These are phyloP conservation scores for Drechslerella dactyloides DNA, from an alignment of 2,329 filamentous ascomycete species.

Conservation along the genomic window DNA sequence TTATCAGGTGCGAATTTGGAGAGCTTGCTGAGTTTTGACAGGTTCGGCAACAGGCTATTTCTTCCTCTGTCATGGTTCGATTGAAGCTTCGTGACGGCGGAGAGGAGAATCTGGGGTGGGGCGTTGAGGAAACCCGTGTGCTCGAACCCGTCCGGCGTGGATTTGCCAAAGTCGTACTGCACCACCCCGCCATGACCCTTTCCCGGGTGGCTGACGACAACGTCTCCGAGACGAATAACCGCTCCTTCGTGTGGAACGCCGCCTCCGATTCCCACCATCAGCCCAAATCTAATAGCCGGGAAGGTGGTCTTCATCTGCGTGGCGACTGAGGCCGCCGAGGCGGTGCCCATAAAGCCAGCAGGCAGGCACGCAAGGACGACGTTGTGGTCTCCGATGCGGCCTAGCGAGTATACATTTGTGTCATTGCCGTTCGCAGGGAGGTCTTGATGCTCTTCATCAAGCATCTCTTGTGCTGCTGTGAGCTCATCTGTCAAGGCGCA, in stretches of 20 bases:
- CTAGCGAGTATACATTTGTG: constrained; percentile 23
- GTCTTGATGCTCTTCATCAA: neutral
- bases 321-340: constrained; percentile 16
- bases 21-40: no score
- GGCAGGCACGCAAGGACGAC: constrained; percentile 24
- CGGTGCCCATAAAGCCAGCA: constrained; percentile 16
- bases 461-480: no score
- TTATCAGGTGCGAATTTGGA: no score
- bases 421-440: neutral
- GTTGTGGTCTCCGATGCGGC: constrained; percentile 26
- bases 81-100: neutral
- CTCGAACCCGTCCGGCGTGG: constrained; percentile 12
- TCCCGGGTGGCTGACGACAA: constrained; percentile 41
- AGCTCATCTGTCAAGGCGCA: no score
- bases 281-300: constrained; percentile 24
- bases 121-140: constrained; percentile 32
- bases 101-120: constrained; percentile 11
- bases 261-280: constrained; percentile 56
- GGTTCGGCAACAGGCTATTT: no score
- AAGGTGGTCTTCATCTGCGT: constrained; percentile 27
- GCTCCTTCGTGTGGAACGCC: constrained; percentile 48
- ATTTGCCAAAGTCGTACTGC: constrained; percentile 33
- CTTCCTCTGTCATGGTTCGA: no score
- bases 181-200: constrained; percentile 17
- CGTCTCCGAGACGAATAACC: constrained; percentile 55